Base-by-base conservation (phyloP, 805 yeast genomes). In the Candida ulmi region DNA sequence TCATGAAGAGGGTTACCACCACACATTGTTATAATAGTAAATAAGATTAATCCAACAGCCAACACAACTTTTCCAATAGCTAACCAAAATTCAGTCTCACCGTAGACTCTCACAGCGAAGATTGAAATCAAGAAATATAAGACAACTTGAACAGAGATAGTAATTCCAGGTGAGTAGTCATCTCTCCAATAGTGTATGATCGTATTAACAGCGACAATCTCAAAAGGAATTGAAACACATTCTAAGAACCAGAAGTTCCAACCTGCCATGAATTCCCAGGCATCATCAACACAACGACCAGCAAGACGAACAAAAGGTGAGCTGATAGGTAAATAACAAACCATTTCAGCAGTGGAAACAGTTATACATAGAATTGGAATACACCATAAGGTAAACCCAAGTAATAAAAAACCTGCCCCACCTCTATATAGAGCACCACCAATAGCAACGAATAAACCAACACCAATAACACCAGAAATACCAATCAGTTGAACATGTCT, bases 1-100 rank as follows among this genome's bases (percentile, higher is more conserved):
- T 83, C 85, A 43, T 74, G 77, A 30, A 67, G 58, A 1, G 95
- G 95, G 57, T 86, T 87, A 21, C 95, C 96, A 24, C 95, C 95
- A 28, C 83, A 76, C 95, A 86, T 87, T 6, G 88, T 79, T 39
- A 85, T 57, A 50, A 87, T 81, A 2, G 93, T 84, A 60, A 83
- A 87, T 21, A 82, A 52, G 43, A 87, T 72, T 35, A 87, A 66
- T 2, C 93, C 95, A n/a, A 80, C 57, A 12, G 90, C 88, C 35
- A 87, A 66, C 5, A 85, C 46, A 40, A 87, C 75, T 54, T 87
- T 87, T 36, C 85, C 82, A 23, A 85, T 66, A 2, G 90, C 76
- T 17, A 86, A 63, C 81, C 83, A 80, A 54, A 86, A 88, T 60
- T 87, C 95, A 18, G 80, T 69, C 56, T 87, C 95, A 25, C 96